phyloP scores from a whole-genome alignment of 768 basidiomycete genomes.

The Boletus subcaerulescens region DNA sequence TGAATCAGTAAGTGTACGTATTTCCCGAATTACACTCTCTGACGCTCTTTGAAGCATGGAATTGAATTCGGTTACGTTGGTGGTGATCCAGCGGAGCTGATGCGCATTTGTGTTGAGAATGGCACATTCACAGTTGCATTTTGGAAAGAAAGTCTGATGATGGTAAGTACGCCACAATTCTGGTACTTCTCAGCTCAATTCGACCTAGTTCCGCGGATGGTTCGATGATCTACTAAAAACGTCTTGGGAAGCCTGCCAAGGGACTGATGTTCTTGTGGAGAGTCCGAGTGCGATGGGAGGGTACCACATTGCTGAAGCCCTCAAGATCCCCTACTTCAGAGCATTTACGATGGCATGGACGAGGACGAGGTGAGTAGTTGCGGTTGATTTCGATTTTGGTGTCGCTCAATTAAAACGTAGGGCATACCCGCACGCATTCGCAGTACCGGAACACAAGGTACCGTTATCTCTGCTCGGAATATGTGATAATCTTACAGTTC shows the following conservation, averaged over 20 bases:
- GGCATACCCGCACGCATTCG: slow-evolving; percentile 97
- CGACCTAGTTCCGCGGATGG: slow-evolving; percentile 89
- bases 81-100: slow-evolving; percentile 95
- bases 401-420: slow-evolving; percentile 34
- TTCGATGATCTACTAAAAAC: slow-evolving; percentile 93
- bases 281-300: slow-evolving; percentile 98
- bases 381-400: not conserved
- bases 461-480: slow-evolving; percentile 9
- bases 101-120: slow-evolving; percentile 98
- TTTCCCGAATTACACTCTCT: slow-evolving; percentile 3
- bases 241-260: slow-evolving; percentile 95
- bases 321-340: slow-evolving; percentile 90
- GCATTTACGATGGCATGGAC: slow-evolving; percentile 99
- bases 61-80: slow-evolving; percentile 94
- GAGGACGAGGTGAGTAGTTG: slow-evolving; percentile 62
- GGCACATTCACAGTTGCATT: slow-evolving; percentile 97
- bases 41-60: slow-evolving; percentile 60
- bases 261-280: slow-evolving; percentile 89
- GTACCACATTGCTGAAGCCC: slow-evolving; percentile 93
- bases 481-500: slow-evolving; percentile 14
- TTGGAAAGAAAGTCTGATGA: slow-evolving; percentile 83
- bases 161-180: slow-evolving; percentile 46
- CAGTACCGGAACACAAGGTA: slow-evolving; percentile 93
- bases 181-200: slow-evolving; percentile 2
- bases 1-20: slow-evolving; percentile 65